These are phyloP conservation scores for Cryptococcus sp. DNA, from an alignment of 1,284 basidiomycete species.

Conservation along the genomic window DNA sequence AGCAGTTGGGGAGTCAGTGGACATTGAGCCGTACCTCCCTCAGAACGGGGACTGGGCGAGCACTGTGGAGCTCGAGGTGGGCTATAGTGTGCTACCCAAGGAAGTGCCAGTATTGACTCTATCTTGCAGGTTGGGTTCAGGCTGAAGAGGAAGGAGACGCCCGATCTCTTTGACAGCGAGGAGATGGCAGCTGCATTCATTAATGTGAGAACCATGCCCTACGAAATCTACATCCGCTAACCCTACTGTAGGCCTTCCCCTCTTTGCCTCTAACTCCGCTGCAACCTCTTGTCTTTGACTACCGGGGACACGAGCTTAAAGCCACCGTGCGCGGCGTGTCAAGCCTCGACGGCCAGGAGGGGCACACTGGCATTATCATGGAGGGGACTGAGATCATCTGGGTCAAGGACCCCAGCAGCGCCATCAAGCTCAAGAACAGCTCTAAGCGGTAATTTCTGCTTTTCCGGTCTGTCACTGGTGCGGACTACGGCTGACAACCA, in stretches of 20 bases:
- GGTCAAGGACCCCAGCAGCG: conserved; percentile 73
- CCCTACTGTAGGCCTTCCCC: conserved; percentile 60
- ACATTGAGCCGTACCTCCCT: conserved; percentile 63
- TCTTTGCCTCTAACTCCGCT: conserved; percentile 57
- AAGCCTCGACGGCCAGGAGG: conserved; percentile 53
- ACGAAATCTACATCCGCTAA: background rate
- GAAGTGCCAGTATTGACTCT: background rate
- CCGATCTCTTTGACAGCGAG: conserved; percentile 74
- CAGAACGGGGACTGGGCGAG: conserved; percentile 67
- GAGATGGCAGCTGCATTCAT: conserved; percentile 76
- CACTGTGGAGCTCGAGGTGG: conserved; percentile 67
- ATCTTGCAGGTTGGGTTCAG: conserved; percentile 60
- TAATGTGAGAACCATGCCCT: conserved; percentile 46
- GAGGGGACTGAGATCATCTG: conserved; percentile 86
- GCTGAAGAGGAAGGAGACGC: conserved; percentile 61
- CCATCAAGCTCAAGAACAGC: conserved; percentile 88
- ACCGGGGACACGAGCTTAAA: conserved; percentile 80
- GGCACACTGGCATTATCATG: conserved; percentile 74
- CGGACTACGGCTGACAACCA: background rate
- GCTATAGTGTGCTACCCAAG: conserved; percentile 11
- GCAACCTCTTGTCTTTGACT: conserved; percentile 83
- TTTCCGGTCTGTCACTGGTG: background rate
- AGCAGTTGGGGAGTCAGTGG: conserved; percentile 68
- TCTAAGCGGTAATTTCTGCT: conserved; percentile 69
- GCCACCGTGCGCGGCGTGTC: conserved; percentile 66